Evolutionary conservation across 345 rosid genomes (phyloP).

Genomic region (Pistacia vera): DNA sequence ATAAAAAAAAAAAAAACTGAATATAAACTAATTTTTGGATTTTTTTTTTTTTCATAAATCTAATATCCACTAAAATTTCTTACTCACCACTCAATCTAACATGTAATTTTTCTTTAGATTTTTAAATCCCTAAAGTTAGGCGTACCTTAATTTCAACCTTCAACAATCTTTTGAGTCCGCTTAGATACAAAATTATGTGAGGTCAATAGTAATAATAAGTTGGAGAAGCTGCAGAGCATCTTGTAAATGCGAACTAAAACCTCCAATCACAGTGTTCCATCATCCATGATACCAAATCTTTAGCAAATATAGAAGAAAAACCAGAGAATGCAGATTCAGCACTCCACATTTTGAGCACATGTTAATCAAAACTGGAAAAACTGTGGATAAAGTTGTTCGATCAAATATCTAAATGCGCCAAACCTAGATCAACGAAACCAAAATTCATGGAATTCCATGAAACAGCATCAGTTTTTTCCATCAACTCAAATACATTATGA

Average conservation of each 20-base stretch:
- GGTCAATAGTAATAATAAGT: too few species aligned
- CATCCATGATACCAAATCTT: conserved; percentile 48
- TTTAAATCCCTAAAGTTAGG: too few species aligned
- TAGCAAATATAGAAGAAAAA: conserved; percentile 25
- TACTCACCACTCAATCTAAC: too few species aligned
- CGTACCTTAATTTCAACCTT: too few species aligned
- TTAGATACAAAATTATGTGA: too few species aligned
- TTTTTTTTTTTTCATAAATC: too few species aligned
- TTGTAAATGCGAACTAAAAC: conserved; percentile 27
- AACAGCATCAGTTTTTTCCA: conserved; percentile 43
- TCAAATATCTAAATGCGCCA: conserved; percentile 26
- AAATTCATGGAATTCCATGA: conserved; percentile 30
- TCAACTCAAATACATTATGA: conserved; percentile 30
- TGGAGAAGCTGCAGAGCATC: conserved; percentile 39
- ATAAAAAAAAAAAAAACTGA: too few species aligned
- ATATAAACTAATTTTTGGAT: too few species aligned
- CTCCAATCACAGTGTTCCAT: conserved; percentile 48
- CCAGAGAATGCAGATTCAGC: conserved; percentile 27
- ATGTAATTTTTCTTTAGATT: too few species aligned
- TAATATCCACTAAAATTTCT: too few species aligned
- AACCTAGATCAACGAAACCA: conserved; percentile 32
- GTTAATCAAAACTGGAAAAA: conserved; percentile 38
- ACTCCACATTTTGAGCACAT: conserved; percentile 44
- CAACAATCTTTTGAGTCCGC: too few species aligned
- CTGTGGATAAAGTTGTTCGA: conserved; percentile 39